phyloP scores from a whole-genome alignment of 805 yeast species.

The Cyberlindnera euphorbiiphila region DNA sequence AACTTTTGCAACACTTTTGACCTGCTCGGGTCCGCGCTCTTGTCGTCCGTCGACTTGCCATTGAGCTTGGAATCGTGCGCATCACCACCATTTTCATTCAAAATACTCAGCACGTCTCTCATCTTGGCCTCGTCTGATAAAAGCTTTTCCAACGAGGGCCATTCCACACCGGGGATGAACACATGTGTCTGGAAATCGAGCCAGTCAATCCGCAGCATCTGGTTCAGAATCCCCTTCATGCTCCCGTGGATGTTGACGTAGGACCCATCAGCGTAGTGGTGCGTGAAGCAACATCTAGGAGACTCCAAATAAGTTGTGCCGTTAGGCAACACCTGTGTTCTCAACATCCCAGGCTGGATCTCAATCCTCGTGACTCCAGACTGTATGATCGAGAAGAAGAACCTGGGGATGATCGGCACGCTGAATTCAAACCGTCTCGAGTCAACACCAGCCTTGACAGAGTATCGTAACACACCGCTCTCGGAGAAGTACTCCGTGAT shows the following conservation, averaged over 20 bases:
- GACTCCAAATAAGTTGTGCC: slow-evolving; percentile 54
- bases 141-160: slow-evolving; percentile 42
- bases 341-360: slow-evolving; percentile 43
- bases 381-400: slow-evolving; percentile 48
- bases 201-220: slow-evolving; percentile 66
- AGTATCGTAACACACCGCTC: slow-evolving; percentile 43
- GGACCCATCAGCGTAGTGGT: slow-evolving; percentile 67
- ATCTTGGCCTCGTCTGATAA: slow-evolving; percentile 29
- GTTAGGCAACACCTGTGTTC: slow-evolving; percentile 50
- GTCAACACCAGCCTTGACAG: slow-evolving; percentile 43
- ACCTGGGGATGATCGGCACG: slow-evolving; percentile 60
- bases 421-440: slow-evolving; percentile 61
- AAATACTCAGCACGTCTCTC: slow-evolving; percentile 12
- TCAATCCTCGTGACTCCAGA: slow-evolving; percentile 52
- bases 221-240: slow-evolving; percentile 57
- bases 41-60: slow-evolving; percentile 1
- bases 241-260: slow-evolving; percentile 59
- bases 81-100: slow-evolving; percentile 3
- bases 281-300: slow-evolving; percentile 43
- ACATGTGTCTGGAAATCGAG: slow-evolving; percentile 54
- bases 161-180: slow-evolving; percentile 42
- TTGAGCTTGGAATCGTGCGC: not conserved
- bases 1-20: slow-evolving; percentile 28
- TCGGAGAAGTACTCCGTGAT: slow-evolving; percentile 51
- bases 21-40: slow-evolving; percentile 8